These are phyloP conservation scores for Striga asiatica DNA, from an alignment of 257 asterid genomes.

Conservation along the genomic window DNA sequence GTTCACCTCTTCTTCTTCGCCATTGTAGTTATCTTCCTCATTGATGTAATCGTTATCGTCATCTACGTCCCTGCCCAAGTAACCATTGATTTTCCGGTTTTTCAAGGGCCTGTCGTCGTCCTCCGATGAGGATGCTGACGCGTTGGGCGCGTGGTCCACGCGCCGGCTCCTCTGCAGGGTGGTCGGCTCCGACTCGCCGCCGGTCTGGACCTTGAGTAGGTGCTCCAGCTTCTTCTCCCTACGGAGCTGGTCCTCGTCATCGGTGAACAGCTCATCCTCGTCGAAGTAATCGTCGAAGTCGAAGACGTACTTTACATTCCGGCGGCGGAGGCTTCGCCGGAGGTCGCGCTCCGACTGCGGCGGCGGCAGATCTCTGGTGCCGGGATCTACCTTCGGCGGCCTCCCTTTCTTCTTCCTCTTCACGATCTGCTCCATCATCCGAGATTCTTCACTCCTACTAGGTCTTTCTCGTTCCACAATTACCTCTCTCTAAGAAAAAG, in stretches of 20 bases:
- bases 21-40: conserved; percentile 23
- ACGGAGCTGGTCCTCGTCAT: conserved; percentile 51
- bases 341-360: conserved; percentile 36
- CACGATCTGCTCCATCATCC: conserved; percentile 86
- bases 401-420: conserved; percentile 88
- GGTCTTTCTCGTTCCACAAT: conserved; percentile 29
- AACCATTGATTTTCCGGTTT: conserved; percentile 51
- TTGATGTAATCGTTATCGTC: conserved; percentile 25
- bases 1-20: conserved; percentile 37
- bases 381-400: conserved; percentile 66
- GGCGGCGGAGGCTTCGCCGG: conserved; percentile 81
- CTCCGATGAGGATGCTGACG: conserved; percentile 34
- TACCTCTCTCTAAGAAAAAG: conserved; percentile 22
- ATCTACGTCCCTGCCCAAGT: conserved; percentile 29
- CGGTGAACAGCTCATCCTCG: conserved; percentile 59
- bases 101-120: conserved; percentile 46
- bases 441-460: conserved; percentile 23
- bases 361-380: conserved; percentile 8
- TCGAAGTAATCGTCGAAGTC: conserved; percentile 93
- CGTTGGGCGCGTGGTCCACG: conserved; percentile 41
- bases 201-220: conserved; percentile 46
- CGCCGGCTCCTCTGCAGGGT: conserved; percentile 20
- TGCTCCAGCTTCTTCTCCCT: conserved; percentile 75
- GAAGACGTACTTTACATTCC: conserved; percentile 80
- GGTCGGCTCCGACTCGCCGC: conserved; percentile 21